These are phyloP conservation scores for Boletus pseudopeckii DNA, from an alignment of 768 basidiomycete genomes.

Conservation along the genomic window DNA sequence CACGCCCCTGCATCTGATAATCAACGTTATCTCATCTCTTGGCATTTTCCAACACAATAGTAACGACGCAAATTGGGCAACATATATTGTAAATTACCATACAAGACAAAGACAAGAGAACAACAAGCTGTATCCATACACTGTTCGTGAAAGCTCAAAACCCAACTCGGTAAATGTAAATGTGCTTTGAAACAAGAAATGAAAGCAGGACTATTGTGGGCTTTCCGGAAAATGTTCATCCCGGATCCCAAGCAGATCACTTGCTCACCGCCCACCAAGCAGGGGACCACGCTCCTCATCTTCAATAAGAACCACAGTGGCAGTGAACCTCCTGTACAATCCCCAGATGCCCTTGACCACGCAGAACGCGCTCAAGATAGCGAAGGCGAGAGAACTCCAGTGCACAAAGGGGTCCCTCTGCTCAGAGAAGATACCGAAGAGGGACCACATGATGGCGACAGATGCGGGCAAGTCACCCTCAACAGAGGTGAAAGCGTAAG, in stretches of 20 bases:
- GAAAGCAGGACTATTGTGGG: not conserved
- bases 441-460: conserved; percentile 87
- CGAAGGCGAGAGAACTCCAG: conserved; percentile 83
- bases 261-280: conserved; percentile 39
- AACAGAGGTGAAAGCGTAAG: conserved; percentile 86
- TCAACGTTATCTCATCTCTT: not conserved
- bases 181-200: not conserved
- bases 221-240: not conserved
- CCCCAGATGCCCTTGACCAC: conserved; percentile 75
- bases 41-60: no score
- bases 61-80: not conserved
- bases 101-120: conserved; percentile 1
- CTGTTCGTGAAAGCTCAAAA: not conserved
- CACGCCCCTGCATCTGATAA: conserved; percentile 13
- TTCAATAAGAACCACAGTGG: conserved; percentile 56
- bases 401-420: conserved; percentile 74
- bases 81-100: conserved; percentile 1
- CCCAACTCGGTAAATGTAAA: not conserved
- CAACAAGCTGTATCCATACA: not conserved
- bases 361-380: conserved; percentile 81
- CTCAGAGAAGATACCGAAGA: conserved; percentile 88
- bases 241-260: not conserved
- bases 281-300: conserved; percentile 91
- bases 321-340: conserved; percentile 42
- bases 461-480: conserved; percentile 94